Conservation (phyloP, 2,329 filamentous ascomycete species). For the Pezizomycotina sp. region DNA sequence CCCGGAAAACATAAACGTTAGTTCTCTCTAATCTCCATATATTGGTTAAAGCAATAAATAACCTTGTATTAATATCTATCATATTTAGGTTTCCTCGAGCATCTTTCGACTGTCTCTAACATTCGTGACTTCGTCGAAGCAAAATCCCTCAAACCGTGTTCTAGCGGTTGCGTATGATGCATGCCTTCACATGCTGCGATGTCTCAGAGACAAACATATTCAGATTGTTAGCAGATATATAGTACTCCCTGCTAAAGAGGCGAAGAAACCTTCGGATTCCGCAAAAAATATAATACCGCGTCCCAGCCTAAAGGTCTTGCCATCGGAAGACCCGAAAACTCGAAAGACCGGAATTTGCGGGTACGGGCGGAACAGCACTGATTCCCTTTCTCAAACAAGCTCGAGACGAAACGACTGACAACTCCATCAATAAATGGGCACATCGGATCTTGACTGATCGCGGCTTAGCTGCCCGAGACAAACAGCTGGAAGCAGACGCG, state of each 20-base stretch:
- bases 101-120: conserved; percentile 65
- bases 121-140: conserved; percentile 55
- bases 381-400: conserved; percentile 96
- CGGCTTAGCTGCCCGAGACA: conserved; percentile 27
- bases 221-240: conserved; percentile 94
- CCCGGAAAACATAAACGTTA: conserved; percentile 77
- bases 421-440: conserved; percentile 57
- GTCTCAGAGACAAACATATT: conserved; percentile 84
- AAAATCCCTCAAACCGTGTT: conserved; percentile 42
- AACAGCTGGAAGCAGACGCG: conserved; percentile 5
- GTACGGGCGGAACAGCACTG: conserved; percentile 81
- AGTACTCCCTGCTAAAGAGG: conserved; percentile 56
- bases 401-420: conserved; percentile 85
- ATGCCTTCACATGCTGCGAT: conserved; percentile 61
- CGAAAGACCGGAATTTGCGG: conserved; percentile 46
- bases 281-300: conserved; percentile 7
- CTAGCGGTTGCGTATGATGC: conserved; percentile 76
- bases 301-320: conserved; percentile 24
- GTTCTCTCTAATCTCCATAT: too few species aligned
- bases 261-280: conserved; percentile 14
- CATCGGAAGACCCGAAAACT: conserved; percentile 5
- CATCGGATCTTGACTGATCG: conserved; percentile 40
- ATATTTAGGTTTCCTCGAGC: conserved; percentile 73
- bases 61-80: too few species aligned
- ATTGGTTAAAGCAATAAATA: too few species aligned